A percentile compares a stretch with the other conserved stretches of the same genome.
Conservation (phyloP, 768 basidiomycete species). For the Leucocoprinus sp. region DNA sequence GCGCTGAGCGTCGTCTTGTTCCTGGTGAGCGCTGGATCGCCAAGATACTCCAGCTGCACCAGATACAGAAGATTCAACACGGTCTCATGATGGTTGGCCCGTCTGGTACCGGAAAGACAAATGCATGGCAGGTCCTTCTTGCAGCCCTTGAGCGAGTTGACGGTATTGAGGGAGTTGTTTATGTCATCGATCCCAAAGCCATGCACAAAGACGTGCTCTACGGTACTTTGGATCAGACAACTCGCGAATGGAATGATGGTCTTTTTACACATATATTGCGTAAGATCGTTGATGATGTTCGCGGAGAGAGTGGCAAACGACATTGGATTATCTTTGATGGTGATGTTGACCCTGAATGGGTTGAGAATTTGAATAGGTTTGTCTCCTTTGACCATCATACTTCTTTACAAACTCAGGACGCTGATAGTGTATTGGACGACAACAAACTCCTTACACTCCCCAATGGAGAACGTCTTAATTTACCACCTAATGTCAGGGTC, state of each 20-base stretch:
- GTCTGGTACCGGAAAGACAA: constrained; percentile 93
- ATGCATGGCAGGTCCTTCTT: constrained; percentile 93
- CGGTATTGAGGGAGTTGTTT: constrained; percentile 85
- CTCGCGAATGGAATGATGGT: constrained; percentile 98
- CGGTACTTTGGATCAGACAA: constrained; percentile 93
- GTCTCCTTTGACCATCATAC: constrained; percentile 16
- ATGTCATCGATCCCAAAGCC: constrained; percentile 98
- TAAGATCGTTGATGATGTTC: constrained; percentile 97
- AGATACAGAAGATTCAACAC: constrained; percentile 99
- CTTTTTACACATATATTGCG: constrained; percentile 96
- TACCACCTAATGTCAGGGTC: constrained; percentile 94
- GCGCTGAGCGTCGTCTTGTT: constrained; percentile 77
- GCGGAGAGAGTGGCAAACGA: constrained; percentile 91
- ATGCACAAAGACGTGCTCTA: constrained; percentile 98
- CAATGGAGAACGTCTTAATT: constrained; percentile 95
- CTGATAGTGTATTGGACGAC: constrained; percentile 86
- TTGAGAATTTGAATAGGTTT: constrained; percentile 97
- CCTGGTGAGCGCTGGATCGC: constrained; percentile 84
- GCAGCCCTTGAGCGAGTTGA: constrained; percentile 86
- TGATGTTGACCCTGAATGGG: constrained; percentile 99
- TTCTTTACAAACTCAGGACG: constrained; percentile 11
- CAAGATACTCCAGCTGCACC: constrained; percentile 96
- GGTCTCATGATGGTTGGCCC: constrained; percentile 99
- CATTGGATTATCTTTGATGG: constrained; percentile 99
- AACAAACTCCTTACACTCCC: constrained; percentile 96